Evolutionary conservation across 2,329 filamentous ascomycete species (phyloP).

Genomic region (Sporothrix globosa): DNA sequence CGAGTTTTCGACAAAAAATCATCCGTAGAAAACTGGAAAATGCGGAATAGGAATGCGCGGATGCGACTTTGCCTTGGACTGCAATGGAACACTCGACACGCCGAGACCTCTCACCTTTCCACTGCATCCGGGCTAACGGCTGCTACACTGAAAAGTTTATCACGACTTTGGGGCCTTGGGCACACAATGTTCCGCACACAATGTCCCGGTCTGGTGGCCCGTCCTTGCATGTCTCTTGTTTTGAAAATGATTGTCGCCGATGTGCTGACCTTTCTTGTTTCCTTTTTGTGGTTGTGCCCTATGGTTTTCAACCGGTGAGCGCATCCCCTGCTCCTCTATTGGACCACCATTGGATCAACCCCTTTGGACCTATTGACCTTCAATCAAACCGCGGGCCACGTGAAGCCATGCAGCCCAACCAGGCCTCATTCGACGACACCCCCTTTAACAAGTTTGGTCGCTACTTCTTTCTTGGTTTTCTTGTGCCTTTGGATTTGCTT

Average conservation of each 20-base stretch:
- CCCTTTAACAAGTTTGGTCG: neutral
- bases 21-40: neutral
- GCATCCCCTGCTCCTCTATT: neutral
- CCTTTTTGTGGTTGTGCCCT: neutral
- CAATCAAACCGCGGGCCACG: constrained; percentile 2
- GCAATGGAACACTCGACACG: neutral
- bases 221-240: neutral
- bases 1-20: neutral
- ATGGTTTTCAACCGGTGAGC: constrained; percentile 9
- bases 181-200: neutral
- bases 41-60: neutral
- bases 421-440: constrained; percentile 22
- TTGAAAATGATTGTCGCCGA: neutral
- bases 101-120: neutral
- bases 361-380: neutral
- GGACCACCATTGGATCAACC: neutral
- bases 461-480: neutral
- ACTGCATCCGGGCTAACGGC: neutral
- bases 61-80: neutral
- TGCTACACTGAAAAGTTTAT: neutral
- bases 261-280: neutral
- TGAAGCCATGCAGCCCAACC: constrained; percentile 27
- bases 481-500: neutral
- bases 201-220: constrained; percentile 9
- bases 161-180: no score